These are phyloP conservation scores for Chrysoporthe cubensis DNA, from an alignment of 2,329 filamentous ascomycete genomes.

Conservation along the genomic window DNA sequence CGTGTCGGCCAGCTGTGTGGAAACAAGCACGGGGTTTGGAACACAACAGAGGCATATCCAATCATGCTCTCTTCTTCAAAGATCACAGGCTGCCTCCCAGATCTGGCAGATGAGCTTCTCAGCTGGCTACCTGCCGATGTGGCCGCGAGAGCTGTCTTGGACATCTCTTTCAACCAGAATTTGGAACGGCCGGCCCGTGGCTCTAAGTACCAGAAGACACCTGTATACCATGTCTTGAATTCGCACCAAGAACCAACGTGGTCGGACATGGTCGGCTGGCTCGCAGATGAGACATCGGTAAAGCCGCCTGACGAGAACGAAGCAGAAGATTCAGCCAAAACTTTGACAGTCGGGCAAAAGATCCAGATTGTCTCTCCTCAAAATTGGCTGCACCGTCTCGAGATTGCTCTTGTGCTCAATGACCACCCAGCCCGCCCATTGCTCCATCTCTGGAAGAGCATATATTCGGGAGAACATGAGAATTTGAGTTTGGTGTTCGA, in stretches of 20 bases:
- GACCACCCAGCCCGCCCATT: conserved; percentile 48
- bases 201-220: conserved; percentile 19
- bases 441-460: conserved; percentile 53
- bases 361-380: conserved; percentile 40
- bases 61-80: conserved; percentile 49
- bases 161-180: conserved; percentile 36
- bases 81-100: conserved; percentile 44
- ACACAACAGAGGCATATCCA: conserved; percentile 52
- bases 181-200: conserved; percentile 34
- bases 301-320: conserved; percentile 38
- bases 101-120: conserved; percentile 41
- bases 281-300: conserved; percentile 31
- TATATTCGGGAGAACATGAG: conserved; percentile 36
- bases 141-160: conserved; percentile 46
- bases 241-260: conserved; percentile 47
- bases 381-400: conserved; percentile 48
- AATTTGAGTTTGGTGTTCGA: conserved; percentile 37
- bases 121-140: conserved; percentile 52
- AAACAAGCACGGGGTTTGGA: conserved; percentile 47
- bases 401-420: conserved; percentile 35
- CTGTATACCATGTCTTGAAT: conserved; percentile 55
- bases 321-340: background rate
- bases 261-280: conserved; percentile 50
- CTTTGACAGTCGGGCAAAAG: too few species aligned
- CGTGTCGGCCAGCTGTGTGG: conserved; percentile 53